Percentiles rank a stretch among this genome's conserved stretches.
Evolutionary conservation across 177 flowering plant species (phyloP).

Genomic region (Vitis hybrid): DNA sequence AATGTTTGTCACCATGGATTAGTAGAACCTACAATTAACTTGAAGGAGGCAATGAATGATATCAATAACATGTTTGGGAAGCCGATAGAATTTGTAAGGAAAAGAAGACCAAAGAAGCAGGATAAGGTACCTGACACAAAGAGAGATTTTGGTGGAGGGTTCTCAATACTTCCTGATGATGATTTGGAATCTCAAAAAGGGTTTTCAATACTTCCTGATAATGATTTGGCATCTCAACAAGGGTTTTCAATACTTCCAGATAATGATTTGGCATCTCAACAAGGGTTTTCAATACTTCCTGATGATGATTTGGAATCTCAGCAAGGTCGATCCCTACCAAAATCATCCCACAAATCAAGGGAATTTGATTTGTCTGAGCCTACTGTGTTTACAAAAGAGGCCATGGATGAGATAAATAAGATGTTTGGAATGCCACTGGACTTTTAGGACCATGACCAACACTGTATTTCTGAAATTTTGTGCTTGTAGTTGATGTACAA

Average conservation of each 20-base stretch:
- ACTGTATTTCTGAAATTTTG: not conserved
- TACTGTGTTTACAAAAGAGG: constrained; percentile 80
- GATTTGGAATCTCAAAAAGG: constrained; percentile 2
- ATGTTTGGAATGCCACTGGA: constrained; percentile 90
- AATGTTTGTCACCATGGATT: constrained; percentile 96
- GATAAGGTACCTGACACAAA: constrained; percentile 31
- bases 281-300: constrained; percentile 63
- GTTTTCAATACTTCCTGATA: not conserved
- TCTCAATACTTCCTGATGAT: constrained; percentile 72
- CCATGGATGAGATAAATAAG: constrained; percentile 88
- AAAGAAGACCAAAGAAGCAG: constrained; percentile 48
- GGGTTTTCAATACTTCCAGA: no score
- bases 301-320: constrained; percentile 42
- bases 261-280: constrained; percentile 32
- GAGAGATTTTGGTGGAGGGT: constrained; percentile 36
- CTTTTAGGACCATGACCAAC: constrained; percentile 34
- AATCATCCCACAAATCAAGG: constrained; percentile 25
- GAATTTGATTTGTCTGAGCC: constrained; percentile 71
- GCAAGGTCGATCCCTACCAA: constrained; percentile 18
- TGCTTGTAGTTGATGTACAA: not conserved
- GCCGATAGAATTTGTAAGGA: constrained; percentile 82
- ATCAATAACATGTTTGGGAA: constrained; percentile 91
- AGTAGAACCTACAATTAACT: constrained; percentile 90
- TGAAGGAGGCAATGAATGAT: constrained; percentile 94
- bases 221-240: constrained; percentile 8